Base-by-base conservation (phyloP, 495 filamentous ascomycete genomes). In the Collariella sp. region DNA sequence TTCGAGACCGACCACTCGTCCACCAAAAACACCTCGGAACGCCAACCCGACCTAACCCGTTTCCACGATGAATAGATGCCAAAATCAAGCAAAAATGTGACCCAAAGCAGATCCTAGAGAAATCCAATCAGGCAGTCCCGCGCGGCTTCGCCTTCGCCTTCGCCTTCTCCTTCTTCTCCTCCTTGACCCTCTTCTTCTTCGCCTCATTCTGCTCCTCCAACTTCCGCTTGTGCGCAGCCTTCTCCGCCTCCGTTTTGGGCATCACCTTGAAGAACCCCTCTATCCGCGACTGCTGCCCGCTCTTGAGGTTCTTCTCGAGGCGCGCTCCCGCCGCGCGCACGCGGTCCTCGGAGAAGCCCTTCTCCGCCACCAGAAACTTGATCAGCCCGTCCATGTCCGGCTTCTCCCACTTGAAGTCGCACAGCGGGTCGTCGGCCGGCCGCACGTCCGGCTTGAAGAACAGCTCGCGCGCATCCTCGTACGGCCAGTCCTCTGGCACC, bases 251-350 rank as follows among this genome's bases (percentile, higher is more conserved):
- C 3, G 89, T 89, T 73, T 87, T 91, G 42, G 87, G 86, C n/a
- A 95, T 69, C 12, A 88, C 83, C 71, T 95, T 95, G 79, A 99
- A 99, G 73, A 99, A 99, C 13, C 95, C 91, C 63, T 95, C 89
- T n/a, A 99, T 70, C 24, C 93, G 81, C 4, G 86, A 82, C 68
- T 99, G 93, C 67, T 96, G 93, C 13, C 83, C 82, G 23, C 76
- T 83, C 76, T 96, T 96, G 50, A 94, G 71, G 54, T 87, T 90
- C 76, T 97, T 99, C 63, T 82, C 76, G 38, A 99, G 72, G 34
- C 87, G 80, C 0, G 76, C 76, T 2, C 85, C 91, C 15, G 78
- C 91, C 39, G 73, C 80, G 26, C 89, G 81, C 18, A 99, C 91
- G 2, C 93, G 77, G 58, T 97, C 93, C 68, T 97, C 94, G 49